Evolutionary conservation across 306 rosid genomes (phyloP).

Genomic region (Lupinus albus): DNA sequence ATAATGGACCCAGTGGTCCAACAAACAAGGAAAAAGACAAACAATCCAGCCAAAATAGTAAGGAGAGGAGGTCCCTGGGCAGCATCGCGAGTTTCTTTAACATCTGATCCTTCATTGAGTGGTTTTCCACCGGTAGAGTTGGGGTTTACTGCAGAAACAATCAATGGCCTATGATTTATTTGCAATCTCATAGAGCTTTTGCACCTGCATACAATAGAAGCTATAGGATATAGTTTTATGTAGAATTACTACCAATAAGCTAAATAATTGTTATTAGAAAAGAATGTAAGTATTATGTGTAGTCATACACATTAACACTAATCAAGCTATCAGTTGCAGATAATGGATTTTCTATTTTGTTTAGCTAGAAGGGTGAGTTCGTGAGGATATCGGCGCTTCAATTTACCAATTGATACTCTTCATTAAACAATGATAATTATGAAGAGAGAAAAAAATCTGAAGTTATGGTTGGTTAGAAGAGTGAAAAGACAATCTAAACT

Average conservation of each 20-base stretch:
- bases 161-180: slow-evolving; percentile 38
- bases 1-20: slow-evolving; percentile 58
- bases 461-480: too few relatives aligned
- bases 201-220: slow-evolving; percentile 47
- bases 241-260: not conserved
- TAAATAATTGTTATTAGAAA: not conserved
- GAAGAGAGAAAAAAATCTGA: too few relatives aligned
- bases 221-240: slow-evolving; percentile 10
- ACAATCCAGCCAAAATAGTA: slow-evolving; percentile 72
- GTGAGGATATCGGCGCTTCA: too few relatives aligned
- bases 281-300: not conserved
- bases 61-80: slow-evolving; percentile 71
- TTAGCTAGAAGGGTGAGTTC: not conserved
- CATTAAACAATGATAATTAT: too few relatives aligned
- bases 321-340: not conserved
- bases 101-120: slow-evolving; percentile 37
- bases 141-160: slow-evolving; percentile 56
- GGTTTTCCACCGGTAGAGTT: slow-evolving; percentile 41
- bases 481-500: too few relatives aligned
- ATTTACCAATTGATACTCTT: too few relatives aligned
- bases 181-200: slow-evolving; percentile 39
- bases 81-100: slow-evolving; percentile 37
- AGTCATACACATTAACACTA: not conserved
- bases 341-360: not conserved
- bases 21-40: slow-evolving; percentile 47